Conservation (phyloP, 352 stramenopile genomes). For the Thalassiosira mediterranea region DNA sequence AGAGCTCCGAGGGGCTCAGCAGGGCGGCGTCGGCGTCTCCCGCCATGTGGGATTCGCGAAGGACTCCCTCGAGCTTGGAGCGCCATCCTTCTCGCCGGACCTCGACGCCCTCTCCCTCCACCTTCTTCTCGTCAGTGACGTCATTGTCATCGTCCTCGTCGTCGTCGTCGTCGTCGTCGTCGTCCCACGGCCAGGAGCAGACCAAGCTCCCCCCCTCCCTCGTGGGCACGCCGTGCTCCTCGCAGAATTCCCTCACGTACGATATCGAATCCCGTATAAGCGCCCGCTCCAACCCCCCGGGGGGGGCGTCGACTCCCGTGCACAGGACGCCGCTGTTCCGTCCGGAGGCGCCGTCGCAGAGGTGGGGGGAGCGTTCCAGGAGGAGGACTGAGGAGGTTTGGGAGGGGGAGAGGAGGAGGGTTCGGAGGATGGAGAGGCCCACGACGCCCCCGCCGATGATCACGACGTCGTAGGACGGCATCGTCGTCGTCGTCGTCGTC, state of each 20-base stretch:
- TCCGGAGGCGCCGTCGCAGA: conserved; percentile 65
- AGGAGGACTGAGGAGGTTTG: conserved; percentile 62
- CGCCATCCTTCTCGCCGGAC: too few relatives aligned
- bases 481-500: too few relatives aligned
- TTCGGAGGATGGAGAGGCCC: conserved; percentile 66
- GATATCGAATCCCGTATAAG: conserved; percentile 73
- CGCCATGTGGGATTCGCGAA: conserved; percentile 65
- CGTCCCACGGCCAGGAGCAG: conserved; percentile 66
- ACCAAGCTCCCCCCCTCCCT: conserved; percentile 74
- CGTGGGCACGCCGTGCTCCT: conserved; percentile 59
- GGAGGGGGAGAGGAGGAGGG: conserved; percentile 63
- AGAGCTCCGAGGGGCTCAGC: conserved; percentile 47
- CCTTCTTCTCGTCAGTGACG: conserved; percentile 25
- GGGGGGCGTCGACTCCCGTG: conserved; percentile 79
- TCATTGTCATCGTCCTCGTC: conserved; percentile 13
- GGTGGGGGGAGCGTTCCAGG: conserved; percentile 64
- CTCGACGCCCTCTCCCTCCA: conserved; percentile 10
- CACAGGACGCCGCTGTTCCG: conserved; percentile 80
- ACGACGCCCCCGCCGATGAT: conserved; percentile 83
- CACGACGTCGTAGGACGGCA: conserved; percentile 54
- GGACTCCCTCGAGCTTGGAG: conserved; percentile 42
- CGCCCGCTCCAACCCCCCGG: conserved; percentile 71
- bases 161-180: conserved; percentile 18
- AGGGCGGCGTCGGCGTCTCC: conserved; percentile 70
- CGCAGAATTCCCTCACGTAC: conserved; percentile 64